These are phyloP conservation scores for Kluyveromyces aestuarii DNA, from an alignment of 805 yeast species.

Conservation along the genomic window DNA sequence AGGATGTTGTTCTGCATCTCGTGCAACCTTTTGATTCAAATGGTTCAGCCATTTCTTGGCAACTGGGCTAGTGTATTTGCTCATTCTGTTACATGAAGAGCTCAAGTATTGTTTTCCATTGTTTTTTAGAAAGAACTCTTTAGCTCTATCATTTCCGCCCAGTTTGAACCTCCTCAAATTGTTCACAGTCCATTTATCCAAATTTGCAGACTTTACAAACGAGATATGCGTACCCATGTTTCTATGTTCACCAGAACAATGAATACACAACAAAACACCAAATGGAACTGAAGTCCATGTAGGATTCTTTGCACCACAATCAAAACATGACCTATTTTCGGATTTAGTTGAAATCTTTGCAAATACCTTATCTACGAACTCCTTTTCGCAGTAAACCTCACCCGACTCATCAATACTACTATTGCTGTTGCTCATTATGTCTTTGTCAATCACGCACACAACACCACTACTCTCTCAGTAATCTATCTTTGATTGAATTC, in stretches of 20 bases:
- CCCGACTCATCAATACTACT: conserved; percentile 23
- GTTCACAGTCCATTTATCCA: conserved; percentile 90
- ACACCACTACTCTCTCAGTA: neutral
- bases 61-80: conserved; percentile 70
- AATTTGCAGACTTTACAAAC: conserved; percentile 82
- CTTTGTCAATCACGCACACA: neutral
- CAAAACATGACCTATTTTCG: conserved; percentile 84
- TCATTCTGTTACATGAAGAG: conserved; percentile 49
- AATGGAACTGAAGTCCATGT: conserved; percentile 98
- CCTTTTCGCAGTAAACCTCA: conserved; percentile 46
- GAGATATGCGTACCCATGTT: conserved; percentile 94
- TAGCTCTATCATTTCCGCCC: conserved; percentile 86
- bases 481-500: too few species aligned
- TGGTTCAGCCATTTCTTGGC: conserved; percentile 80
- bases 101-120: conserved; percentile 69
- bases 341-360: conserved; percentile 49
- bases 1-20: conserved; percentile 67
- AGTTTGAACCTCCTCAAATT: conserved; percentile 87
- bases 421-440: neutral
- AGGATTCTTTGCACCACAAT: conserved; percentile 88
- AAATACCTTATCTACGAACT: conserved; percentile 60
- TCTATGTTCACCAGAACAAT: conserved; percentile 93
- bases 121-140: conserved; percentile 72
- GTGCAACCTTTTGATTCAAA: conserved; percentile 54
- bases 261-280: conserved; percentile 85